phyloP scores from a whole-genome alignment of 225 moss, liverwort and hornwort species.

The Marchantia polymorpha region DNA sequence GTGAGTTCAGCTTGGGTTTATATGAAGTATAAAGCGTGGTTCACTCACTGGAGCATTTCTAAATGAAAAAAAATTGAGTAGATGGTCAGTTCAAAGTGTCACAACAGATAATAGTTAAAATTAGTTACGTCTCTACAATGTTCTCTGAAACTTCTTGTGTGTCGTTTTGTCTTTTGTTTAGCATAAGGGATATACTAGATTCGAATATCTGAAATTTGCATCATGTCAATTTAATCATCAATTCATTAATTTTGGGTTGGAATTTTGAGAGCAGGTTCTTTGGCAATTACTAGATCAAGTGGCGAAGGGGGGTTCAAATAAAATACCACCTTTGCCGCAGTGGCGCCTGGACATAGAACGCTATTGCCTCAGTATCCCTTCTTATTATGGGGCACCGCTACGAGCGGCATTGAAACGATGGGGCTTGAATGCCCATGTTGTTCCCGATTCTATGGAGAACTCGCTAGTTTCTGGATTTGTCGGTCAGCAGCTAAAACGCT shows the following conservation, averaged over 20 bases:
- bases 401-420: conserved; percentile 85
- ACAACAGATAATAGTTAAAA: neutral
- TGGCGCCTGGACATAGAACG: conserved; percentile 99
- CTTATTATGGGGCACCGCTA: conserved; percentile 81
- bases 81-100: too few species aligned
- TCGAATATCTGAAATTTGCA: too few species aligned
- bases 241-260: too few species aligned
- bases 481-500: conserved; percentile 75
- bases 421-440: conserved; percentile 86
- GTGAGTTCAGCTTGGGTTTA: conserved; percentile 45
- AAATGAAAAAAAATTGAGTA: neutral
- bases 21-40: neutral
- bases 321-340: conserved; percentile 72
- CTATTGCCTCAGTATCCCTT: conserved; percentile 90
- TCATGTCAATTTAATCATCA: too few species aligned
- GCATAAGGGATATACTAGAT: too few species aligned
- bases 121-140: neutral
- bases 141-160: too few species aligned
- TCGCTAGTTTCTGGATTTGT: conserved; percentile 67
- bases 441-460: conserved; percentile 91
- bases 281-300: conserved; percentile 89
- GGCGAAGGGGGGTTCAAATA: conserved; percentile 72
- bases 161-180: too few species aligned
- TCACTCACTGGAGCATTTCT: neutral
- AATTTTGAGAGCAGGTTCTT: conserved; percentile 52